phyloP scores from a whole-genome alignment of 2,329 filamentous ascomycete species.

The Stemphylium lycopersici region DNA sequence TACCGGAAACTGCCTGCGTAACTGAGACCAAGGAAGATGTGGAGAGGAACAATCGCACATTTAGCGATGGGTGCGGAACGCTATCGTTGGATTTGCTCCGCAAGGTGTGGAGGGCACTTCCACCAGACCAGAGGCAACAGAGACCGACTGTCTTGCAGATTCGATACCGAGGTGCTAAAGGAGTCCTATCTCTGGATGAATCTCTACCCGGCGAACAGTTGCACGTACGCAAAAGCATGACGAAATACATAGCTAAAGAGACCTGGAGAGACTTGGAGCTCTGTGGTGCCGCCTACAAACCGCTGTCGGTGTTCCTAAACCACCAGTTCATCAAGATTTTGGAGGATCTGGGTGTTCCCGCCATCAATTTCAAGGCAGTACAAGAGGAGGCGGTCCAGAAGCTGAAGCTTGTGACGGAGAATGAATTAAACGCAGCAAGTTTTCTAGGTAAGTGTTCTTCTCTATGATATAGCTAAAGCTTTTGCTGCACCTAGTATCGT shows the following conservation, averaged over 20 bases:
- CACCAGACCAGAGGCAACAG: slow-evolving; percentile 44
- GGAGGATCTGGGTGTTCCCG: slow-evolving; percentile 72
- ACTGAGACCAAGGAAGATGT: slow-evolving; percentile 59
- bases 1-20: slow-evolving; percentile 56
- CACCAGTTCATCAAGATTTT: slow-evolving; percentile 84
- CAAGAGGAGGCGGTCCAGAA: slow-evolving; percentile 68
- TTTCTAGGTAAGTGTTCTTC: slow-evolving; percentile 58
- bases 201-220: slow-evolving; percentile 63
- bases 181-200: slow-evolving; percentile 63
- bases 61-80: slow-evolving; percentile 81
- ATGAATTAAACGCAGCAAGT: slow-evolving; percentile 65
- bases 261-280: slow-evolving; percentile 66
- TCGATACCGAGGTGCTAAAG: slow-evolving; percentile 75
- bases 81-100: slow-evolving; percentile 67
- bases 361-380: slow-evolving; percentile 66
- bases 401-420: slow-evolving; percentile 65
- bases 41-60: slow-evolving; percentile 63
- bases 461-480: neutral
- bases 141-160: slow-evolving; percentile 66
- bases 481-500: neutral
- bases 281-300: slow-evolving; percentile 70
- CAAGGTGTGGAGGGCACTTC: slow-evolving; percentile 65
- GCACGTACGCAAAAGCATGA: slow-evolving; percentile 74
- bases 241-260: slow-evolving; percentile 69
- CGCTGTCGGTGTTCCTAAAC: slow-evolving; percentile 74